Evolutionary conservation across 2,329 filamentous ascomycete species (phyloP), one percentile per base, ranked within the genome.

Genomic region (Coniochaeta sp.): DNA sequence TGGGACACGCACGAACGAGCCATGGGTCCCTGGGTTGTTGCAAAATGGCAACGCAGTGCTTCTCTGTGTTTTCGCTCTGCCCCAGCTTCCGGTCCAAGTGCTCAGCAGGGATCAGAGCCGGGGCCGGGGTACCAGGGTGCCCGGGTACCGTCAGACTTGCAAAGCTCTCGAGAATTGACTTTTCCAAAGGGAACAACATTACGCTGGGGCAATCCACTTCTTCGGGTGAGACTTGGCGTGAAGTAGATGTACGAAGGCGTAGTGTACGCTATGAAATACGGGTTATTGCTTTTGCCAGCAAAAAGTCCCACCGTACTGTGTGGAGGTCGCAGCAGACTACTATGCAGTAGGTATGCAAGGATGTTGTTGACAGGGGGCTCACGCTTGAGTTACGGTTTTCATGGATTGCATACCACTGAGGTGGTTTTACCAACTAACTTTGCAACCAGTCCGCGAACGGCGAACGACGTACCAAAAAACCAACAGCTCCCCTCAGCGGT

Each of bases 1-100:
- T 52, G 47, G 61, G 19, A 31, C 14, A 17, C 17, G 47, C 47
- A 24, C 7, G 16, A 52, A 34, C 14, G 58, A 60, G 63, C 62
- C 59, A 64, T 38, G 26, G 56, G 47, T 52, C 47, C 47, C 47
- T n/a, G 47, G 47, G 2, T 26, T 14, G 14, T 31, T 31, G 47
- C 9, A 52, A 52, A 52, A n/a, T 24, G 47, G 47, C 19, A 52
- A 52, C 47, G 47, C 47, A 52, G 47, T 31, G 47, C 47, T 52
- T 52, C 22, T 52, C 47, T 28, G 47, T 52, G 24, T 26, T 31
- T 52, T 52, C 47, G 47, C 24, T 31, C 47, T 52, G 9, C 47
- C 47, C 47, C 47, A 31, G 47, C 47, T 52, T 52, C 16, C 24
- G 11, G 44, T 9, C 14, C 47, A 12, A 50, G 11, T 2, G 2